A percentile compares a stretch with the other conserved stretches of the same genome.
These are phyloP conservation scores for Rhizopogon vesiculosus DNA, from an alignment of 768 basidiomycete species.

Conservation along the genomic window DNA sequence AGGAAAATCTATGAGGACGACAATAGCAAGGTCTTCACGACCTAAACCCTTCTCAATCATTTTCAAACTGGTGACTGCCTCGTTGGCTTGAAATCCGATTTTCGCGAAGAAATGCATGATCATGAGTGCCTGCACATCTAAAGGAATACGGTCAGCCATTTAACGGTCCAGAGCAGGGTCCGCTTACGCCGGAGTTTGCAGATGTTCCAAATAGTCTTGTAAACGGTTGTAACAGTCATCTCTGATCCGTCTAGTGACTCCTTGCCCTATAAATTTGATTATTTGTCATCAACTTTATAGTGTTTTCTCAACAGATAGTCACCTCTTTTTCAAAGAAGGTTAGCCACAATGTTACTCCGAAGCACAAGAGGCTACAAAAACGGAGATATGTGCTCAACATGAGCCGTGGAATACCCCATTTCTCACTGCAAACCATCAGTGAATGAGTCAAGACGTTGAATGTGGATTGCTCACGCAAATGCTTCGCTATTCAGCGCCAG, in stretches of 20 bases:
- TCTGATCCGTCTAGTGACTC: slow-evolving; percentile 71
- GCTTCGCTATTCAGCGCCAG: slow-evolving; percentile 93
- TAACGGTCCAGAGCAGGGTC: neutral
- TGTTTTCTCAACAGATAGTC: slow-evolving; percentile 11
- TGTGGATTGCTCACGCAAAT: slow-evolving; percentile 58
- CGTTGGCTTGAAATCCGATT: slow-evolving; percentile 92
- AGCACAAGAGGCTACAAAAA: slow-evolving; percentile 83
- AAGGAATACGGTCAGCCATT: slow-evolving; percentile 1
- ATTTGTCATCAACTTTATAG: neutral
- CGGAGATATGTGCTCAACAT: slow-evolving; percentile 76
- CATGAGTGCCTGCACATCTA: slow-evolving; percentile 89
- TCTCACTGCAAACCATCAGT: slow-evolving; percentile 38
- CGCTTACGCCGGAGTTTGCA: slow-evolving; percentile 81
- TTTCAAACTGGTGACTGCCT: slow-evolving; percentile 86
- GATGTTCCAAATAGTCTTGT: slow-evolving; percentile 93
- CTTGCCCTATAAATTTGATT: slow-evolving; percentile 51
- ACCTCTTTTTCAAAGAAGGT: slow-evolving; percentile 88
- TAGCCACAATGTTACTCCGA: slow-evolving; percentile 84
- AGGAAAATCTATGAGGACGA: slow-evolving; percentile 95
- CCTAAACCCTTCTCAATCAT: slow-evolving; percentile 96
- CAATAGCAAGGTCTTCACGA: slow-evolving; percentile 93
- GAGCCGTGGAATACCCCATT: slow-evolving; percentile 72
- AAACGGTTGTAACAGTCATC: slow-evolving; percentile 87
- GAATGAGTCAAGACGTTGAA: slow-evolving; percentile 6
- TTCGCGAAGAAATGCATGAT: slow-evolving; percentile 88